Evolutionary conservation across 2,329 filamentous ascomycete genomes (phyloP).

Genomic region (Trichoderma koningii): DNA sequence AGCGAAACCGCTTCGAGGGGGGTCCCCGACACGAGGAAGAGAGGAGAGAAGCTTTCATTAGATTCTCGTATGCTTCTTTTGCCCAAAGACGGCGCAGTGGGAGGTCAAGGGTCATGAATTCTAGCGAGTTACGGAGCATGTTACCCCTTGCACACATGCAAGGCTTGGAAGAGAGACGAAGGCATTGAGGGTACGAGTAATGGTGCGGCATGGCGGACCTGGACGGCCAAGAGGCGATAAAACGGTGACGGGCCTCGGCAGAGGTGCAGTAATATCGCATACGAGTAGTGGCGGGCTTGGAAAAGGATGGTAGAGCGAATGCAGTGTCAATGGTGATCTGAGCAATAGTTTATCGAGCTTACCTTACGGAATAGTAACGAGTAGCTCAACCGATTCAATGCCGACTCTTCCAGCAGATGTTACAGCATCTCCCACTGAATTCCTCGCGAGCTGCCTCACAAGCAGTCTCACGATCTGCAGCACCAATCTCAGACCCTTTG

Average conservation of each 20-base stretch:
- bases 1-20: not conserved
- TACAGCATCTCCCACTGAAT: too few species aligned
- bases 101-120: too few species aligned
- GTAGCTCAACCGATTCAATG: too few species aligned
- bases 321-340: too few species aligned
- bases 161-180: too few species aligned
- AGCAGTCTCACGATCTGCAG: not conserved
- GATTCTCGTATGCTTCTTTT: slow-evolving; percentile 7
- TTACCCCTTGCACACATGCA: not conserved
- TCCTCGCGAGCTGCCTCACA: too few species aligned
- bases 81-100: not conserved
- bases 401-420: too few species aligned
- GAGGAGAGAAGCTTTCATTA: not conserved
- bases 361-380: too few species aligned
- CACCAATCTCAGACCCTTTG: slow-evolving; percentile 5
- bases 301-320: not conserved
- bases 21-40: not conserved
- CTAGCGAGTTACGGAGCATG: not conserved
- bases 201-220: slow-evolving; percentile 5
- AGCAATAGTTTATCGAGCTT: too few species aligned
- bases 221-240: slow-evolving; percentile 2
- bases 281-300: not conserved
- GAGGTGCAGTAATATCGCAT: not conserved
- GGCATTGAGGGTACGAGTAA: not conserved
- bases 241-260: slow-evolving; percentile 3